Conservation (phyloP, 495 filamentous ascomycete genomes). For the Penicillium antarcticum region DNA sequence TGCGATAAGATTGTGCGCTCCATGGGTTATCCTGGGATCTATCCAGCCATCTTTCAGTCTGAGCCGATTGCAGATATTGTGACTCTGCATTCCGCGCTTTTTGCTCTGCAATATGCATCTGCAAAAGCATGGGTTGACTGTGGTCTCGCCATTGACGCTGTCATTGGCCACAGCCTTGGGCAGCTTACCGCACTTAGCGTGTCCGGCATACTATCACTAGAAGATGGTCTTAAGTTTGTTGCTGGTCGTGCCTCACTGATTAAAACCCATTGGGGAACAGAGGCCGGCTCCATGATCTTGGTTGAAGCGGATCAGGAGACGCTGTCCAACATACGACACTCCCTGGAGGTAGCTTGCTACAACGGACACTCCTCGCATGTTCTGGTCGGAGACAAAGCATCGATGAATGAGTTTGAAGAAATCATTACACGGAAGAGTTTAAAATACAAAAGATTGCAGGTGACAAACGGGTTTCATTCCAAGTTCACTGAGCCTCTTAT, state of each 20-base stretch:
- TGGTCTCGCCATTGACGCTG: conserved; percentile 30
- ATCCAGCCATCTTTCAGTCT: conserved; percentile 44
- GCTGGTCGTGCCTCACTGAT: conserved; percentile 37
- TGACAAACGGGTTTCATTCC: too few species aligned
- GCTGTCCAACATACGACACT: background rate
- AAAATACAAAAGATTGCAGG: too few species aligned
- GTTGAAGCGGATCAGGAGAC: conserved; percentile 25
- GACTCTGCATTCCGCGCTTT: conserved; percentile 37
- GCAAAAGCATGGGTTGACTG: conserved; percentile 50
- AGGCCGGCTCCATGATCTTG: conserved; percentile 45
- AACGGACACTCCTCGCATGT: too few species aligned
- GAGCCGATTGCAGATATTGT: conserved; percentile 33
- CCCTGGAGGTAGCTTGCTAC: too few species aligned
- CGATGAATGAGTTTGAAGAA: too few species aligned
- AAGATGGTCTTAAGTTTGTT: conserved; percentile 38
- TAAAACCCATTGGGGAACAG: conserved; percentile 29
- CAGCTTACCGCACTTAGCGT: conserved; percentile 49
- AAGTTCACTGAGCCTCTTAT: too few species aligned
- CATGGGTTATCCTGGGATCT: conserved; percentile 32
- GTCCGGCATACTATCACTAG: conserved; percentile 30
- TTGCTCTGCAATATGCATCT: conserved; percentile 47
- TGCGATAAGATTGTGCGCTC: conserved; percentile 26
- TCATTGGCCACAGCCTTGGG: conserved; percentile 55
- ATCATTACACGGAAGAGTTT: too few species aligned
- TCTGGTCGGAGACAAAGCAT: too few species aligned